A percentile compares a stretch with the other conserved stretches of the same genome.
Evolutionary conservation across 495 filamentous ascomycete genomes (phyloP).

Genomic region (Hypoxylon rickii): DNA sequence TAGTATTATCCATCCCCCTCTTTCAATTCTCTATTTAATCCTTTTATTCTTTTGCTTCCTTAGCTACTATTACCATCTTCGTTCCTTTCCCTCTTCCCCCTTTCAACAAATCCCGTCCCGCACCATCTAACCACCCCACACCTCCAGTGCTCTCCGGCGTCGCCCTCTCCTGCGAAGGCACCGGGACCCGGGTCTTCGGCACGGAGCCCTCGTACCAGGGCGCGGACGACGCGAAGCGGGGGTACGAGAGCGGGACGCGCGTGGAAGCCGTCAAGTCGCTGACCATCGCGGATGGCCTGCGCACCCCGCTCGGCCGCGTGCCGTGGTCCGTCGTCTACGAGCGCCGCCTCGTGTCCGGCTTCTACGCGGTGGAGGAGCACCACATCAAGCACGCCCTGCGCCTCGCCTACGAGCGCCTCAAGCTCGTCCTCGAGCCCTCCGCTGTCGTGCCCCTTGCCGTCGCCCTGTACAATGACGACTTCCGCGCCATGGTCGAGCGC

Average conservation of each 20-base stretch:
- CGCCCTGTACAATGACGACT: conserved; percentile 83
- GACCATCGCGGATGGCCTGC: conserved; percentile 88
- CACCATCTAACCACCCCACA: background rate
- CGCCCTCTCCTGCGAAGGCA: conserved; percentile 73
- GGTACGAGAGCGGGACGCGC: conserved; percentile 63
- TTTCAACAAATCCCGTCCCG: background rate
- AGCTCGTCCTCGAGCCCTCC: conserved; percentile 90
- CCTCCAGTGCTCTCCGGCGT: conserved; percentile 74
- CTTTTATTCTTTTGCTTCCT: background rate
- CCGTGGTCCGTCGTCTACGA: conserved; percentile 86
- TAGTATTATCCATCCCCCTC: no score
- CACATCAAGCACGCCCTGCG: conserved; percentile 79
- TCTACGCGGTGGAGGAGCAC: conserved; percentile 79
- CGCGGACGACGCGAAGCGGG: conserved; percentile 79
- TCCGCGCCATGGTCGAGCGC: conserved; percentile 67
- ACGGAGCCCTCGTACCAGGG: conserved; percentile 85
- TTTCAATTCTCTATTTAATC: background rate
- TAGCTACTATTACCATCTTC: background rate
- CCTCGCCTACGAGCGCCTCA: conserved; percentile 86
- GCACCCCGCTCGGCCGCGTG: conserved; percentile 77
- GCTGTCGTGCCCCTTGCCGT: conserved; percentile 84
- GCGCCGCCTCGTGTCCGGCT: conserved; percentile 66
- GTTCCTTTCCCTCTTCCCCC: background rate
- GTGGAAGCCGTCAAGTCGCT: conserved; percentile 69
- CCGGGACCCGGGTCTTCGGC: conserved; percentile 77